Evolutionary conservation across 495 filamentous ascomycete genomes (phyloP).

Genomic region (Neurospora intermedia): DNA sequence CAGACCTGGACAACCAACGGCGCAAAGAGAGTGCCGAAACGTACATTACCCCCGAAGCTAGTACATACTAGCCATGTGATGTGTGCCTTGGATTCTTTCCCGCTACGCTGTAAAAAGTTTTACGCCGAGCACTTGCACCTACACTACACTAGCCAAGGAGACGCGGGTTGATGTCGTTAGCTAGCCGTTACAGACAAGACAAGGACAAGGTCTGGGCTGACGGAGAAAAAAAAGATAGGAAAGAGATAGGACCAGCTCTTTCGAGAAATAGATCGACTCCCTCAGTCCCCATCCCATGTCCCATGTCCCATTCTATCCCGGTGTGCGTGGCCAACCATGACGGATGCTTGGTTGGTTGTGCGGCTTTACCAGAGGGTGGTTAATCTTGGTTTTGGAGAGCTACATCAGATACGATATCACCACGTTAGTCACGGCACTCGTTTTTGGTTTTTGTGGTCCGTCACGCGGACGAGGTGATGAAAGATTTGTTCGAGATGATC

Average conservation of each 20-base stretch:
- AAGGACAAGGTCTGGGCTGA: neutral
- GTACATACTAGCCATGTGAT: neutral
- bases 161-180: neutral
- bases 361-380: neutral
- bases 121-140: too few relatives aligned
- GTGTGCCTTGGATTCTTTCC: neutral
- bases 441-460: neutral
- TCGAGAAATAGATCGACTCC: neutral
- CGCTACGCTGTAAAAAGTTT: neutral
- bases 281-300: neutral
- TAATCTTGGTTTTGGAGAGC: neutral
- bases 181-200: neutral
- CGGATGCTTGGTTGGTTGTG: neutral
- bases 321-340: neutral
- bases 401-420: neutral
- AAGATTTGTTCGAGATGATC: neutral
- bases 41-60: neutral
- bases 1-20: neutral
- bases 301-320: neutral
- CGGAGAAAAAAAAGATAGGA: neutral
- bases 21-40: neutral
- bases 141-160: too few relatives aligned
- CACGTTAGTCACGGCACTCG: neutral
- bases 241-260: neutral
- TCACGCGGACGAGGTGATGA: neutral